Evolutionary conservation across 441 rosid genomes (phyloP), one percentile per base, ranked within the genome.

Genomic region (Gossypium armourianum): DNA sequence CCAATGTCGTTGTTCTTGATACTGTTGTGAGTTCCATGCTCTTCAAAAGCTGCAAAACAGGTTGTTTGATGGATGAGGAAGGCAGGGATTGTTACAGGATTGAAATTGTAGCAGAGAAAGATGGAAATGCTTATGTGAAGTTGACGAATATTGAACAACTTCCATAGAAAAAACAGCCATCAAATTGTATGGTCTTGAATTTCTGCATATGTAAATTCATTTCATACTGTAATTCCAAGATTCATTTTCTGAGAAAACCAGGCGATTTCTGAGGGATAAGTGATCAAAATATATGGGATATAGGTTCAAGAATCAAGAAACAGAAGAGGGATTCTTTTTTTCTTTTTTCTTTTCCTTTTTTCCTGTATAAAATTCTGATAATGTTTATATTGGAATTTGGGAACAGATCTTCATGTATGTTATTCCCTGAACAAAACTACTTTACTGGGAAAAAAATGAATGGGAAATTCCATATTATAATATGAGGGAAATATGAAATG

Each of bases 1-100:
- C 94, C 16, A 73, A 74, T 49, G 43, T 77, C 68, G 55, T 84
- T 7, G 86, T 87, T 74, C 80, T 89, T 43, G 91, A 87, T 17
- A 80, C 86, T 1, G 77, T 84, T 57, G 75, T 83, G 28, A 80
- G 74, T 55, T 77, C 61, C 75, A 56, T 78, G 55, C 87, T 89
- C 77, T 76, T 75, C 64, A 80, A 78, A 73, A 86, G 81, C 79
- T 84, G 88, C 83, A 77, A 61, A 75, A 53, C 47, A 12, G 69
- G 28, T 13, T 71, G 17, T 68, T 54, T 45, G 4, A 10, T 55
- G 9, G 78, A 72, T 36, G 71, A 59, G 36, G 76, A 78, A 43
- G 59, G 59, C 0, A 40, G 50, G 60, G 70, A 36, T 53, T 68
- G 72, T 47, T 69, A 75, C 76, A 64, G 71, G 74, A 66, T 80